Percentiles rank a stretch among this genome's conserved stretches.
These are phyloP conservation scores for Pyrenophora tritici-repentis DNA, from an alignment of 2,329 filamentous ascomycete species.

Conservation along the genomic window DNA sequence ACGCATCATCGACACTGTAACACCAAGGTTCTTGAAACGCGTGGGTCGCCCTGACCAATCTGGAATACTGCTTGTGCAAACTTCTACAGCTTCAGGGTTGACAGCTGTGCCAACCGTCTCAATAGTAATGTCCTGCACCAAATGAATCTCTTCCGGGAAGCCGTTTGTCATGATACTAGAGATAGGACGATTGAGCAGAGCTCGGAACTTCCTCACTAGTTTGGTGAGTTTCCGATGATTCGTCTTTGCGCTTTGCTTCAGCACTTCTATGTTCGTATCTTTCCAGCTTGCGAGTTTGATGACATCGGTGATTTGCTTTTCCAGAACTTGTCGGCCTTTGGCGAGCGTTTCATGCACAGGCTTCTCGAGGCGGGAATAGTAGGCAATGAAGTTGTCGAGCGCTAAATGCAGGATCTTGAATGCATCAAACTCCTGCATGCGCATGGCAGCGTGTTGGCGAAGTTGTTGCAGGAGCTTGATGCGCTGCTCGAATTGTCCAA, in stretches of 20 bases:
- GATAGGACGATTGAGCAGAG: slow-evolving; percentile 76
- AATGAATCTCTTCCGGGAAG: slow-evolving; percentile 34
- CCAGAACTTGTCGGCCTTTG: slow-evolving; percentile 73
- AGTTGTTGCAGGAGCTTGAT: slow-evolving; percentile 69
- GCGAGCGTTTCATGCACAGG: slow-evolving; percentile 67
- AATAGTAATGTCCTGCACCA: slow-evolving; percentile 17
- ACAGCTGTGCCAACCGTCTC: slow-evolving; percentile 17
- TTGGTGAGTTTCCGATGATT: slow-evolving; percentile 93
- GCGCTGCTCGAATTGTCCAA: slow-evolving; percentile 79
- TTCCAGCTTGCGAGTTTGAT: slow-evolving; percentile 95
- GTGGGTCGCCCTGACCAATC: slow-evolving; percentile 56
- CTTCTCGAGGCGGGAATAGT: slow-evolving; percentile 73
- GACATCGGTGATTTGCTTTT: slow-evolving; percentile 93
- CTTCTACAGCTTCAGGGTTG: slow-evolving; percentile 19
- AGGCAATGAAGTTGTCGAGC: slow-evolving; percentile 75
- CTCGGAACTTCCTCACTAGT: slow-evolving; percentile 86
- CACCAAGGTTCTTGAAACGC: slow-evolving; percentile 71
- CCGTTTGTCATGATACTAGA: slow-evolving; percentile 57
- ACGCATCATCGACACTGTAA: slow-evolving; percentile 76
- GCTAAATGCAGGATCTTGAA: slow-evolving; percentile 65
- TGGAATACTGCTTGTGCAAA: slow-evolving; percentile 31
- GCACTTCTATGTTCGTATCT: slow-evolving; percentile 89
- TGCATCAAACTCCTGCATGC: slow-evolving; percentile 58
- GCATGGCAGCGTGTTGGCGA: slow-evolving; percentile 66
- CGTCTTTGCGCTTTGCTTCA: slow-evolving; percentile 85